A percentile compares a stretch with the other conserved stretches of the same genome.
Evolutionary conservation across 139 green algal genomes (phyloP).

Genomic region (Nannochloris sp.): DNA sequence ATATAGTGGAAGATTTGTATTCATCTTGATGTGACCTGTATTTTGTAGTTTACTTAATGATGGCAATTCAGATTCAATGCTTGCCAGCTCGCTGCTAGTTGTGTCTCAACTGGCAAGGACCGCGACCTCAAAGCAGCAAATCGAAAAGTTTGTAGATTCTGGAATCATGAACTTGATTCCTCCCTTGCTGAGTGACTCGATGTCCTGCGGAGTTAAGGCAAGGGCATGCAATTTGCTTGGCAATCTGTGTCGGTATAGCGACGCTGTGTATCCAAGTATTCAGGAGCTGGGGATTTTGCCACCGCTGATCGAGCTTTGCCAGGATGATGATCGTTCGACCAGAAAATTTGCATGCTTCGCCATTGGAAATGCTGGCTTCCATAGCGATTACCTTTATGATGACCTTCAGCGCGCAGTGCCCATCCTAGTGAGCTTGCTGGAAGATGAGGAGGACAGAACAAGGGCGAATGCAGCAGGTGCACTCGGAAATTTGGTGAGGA

Average conservation of each 20-base stretch:
- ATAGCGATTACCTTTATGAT: constrained; percentile 76
- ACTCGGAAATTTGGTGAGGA: constrained; percentile 91
- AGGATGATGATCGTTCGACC: constrained; percentile 65
- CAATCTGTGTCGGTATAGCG: constrained; percentile 85
- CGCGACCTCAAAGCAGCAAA: constrained; percentile 24
- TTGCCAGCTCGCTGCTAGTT: constrained; percentile 52
- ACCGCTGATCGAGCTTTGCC: constrained; percentile 74
- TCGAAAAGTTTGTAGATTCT: constrained; percentile 26
- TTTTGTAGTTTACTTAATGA: constrained; percentile 17
- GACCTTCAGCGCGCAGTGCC: constrained; percentile 56
- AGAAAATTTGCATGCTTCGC: constrained; percentile 98
- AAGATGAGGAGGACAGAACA: constrained; percentile 76
- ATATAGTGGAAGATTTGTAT: background rate
- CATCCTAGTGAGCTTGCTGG: constrained; percentile 62
- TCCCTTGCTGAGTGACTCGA: constrained; percentile 44
- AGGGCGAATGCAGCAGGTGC: constrained; percentile 88
- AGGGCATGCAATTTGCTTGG: constrained; percentile 81
- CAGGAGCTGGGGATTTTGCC: constrained; percentile 49
- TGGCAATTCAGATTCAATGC: constrained; percentile 34
- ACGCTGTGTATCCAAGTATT: constrained; percentile 76
- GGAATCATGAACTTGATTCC: constrained; percentile 15
- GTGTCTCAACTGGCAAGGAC: constrained; percentile 58
- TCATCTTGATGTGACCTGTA: background rate
- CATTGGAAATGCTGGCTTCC: constrained; percentile 87
- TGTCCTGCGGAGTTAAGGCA: constrained; percentile 65